Percentiles rank a stretch among this genome's conserved stretches.
phyloP scores from a whole-genome alignment of 441 rosid genomes.

The Pelargonium citronellum region DNA sequence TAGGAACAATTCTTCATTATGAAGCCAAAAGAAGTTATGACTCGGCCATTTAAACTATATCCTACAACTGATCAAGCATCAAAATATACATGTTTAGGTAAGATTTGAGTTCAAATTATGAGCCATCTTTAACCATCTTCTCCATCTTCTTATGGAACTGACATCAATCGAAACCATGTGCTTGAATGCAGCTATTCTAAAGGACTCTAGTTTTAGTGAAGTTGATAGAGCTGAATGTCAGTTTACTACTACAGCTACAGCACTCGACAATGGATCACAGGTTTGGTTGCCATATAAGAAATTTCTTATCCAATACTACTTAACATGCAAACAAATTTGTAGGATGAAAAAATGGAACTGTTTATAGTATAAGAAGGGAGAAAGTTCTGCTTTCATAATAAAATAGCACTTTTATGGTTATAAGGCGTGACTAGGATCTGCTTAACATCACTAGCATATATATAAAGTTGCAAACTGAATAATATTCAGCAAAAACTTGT shows the following conservation, averaged over 20 bases:
- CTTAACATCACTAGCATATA: too few species aligned
- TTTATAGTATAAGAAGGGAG: too few species aligned
- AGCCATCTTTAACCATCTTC: neutral
- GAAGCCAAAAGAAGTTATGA: conserved; percentile 57
- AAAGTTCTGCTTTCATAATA: too few species aligned
- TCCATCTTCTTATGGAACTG: neutral
- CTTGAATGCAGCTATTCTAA: conserved; percentile 61
- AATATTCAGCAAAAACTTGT: neutral
- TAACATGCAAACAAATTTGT: neutral
- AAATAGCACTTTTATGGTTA: too few species aligned
- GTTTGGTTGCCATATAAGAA: conserved; percentile 27
- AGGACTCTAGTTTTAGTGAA: conserved; percentile 81
- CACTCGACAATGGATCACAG: conserved; percentile 85
- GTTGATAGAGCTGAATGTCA: conserved; percentile 91
- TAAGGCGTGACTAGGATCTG: neutral
- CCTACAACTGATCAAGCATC: conserved; percentile 84
- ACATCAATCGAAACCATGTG: conserved; percentile 12
- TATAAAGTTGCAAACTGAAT: neutral
- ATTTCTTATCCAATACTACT: neutral
- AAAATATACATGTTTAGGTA: conserved; percentile 65
- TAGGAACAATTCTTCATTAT: conserved; percentile 91
- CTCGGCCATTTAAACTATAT: conserved; percentile 62
- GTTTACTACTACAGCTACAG: conserved; percentile 72
- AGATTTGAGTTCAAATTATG: conserved; percentile 1
- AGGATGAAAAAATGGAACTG: neutral